These are phyloP conservation scores for Cynara cardunculus DNA, from an alignment of 129 eudicot genomes.

Conservation along the genomic window DNA sequence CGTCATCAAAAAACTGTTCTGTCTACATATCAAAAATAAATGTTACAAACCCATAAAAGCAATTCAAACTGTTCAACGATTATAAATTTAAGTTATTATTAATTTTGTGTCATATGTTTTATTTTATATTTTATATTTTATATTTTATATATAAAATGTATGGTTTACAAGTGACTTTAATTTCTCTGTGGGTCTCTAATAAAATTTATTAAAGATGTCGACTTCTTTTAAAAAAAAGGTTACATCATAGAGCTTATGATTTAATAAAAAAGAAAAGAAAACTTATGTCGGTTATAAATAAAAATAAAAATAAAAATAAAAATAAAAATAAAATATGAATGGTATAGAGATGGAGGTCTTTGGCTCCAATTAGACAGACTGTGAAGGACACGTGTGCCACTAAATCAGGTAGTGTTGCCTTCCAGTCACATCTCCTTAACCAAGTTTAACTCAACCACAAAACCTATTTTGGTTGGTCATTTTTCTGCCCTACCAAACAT, in stretches of 20 bases:
- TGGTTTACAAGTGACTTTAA: too few species aligned
- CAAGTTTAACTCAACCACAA: neutral
- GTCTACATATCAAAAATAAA: too few species aligned
- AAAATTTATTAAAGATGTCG: too few species aligned
- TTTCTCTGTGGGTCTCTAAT: too few species aligned
- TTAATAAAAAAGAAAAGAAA: too few species aligned
- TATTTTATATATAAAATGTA: too few species aligned
- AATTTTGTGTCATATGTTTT: neutral
- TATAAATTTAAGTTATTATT: too few species aligned
- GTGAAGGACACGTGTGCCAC: neutral
- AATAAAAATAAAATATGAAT: neutral
- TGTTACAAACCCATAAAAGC: neutral
- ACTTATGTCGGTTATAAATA: neutral
- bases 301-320: neutral
- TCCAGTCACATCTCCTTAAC: neutral
- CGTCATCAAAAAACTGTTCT: neutral
- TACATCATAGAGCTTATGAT: neutral
- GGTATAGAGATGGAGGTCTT: neutral
- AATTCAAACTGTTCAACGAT: neutral
- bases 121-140: too few species aligned
- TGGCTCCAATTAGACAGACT: neutral
- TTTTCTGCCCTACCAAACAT: neutral
- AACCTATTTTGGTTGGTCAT: neutral
- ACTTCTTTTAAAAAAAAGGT: neutral
- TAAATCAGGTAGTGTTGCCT: neutral